Evolutionary conservation across 129 eudicot genomes (phyloP), one percentile per base, ranked within the genome.

Genomic region (Pseudognaphalium luteoalbum): DNA sequence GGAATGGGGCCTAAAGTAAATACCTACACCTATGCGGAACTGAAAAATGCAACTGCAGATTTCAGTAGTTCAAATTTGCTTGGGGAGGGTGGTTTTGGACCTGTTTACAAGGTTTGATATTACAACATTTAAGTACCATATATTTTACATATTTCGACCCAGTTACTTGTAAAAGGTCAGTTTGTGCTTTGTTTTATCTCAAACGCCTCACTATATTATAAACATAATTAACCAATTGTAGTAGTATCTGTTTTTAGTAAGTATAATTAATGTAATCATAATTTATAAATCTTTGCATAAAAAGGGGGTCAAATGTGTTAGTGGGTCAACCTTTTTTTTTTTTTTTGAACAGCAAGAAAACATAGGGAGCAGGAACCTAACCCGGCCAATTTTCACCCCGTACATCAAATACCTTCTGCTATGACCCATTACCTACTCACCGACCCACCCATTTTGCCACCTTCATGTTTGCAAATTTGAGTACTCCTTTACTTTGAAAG

Each of bases 11-110:
- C 83, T 20, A 87, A 78, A 78, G 75, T 85, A 60, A 70, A 81
- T 50, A 87, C 88, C 42, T 81, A 73, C 51, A 71, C 88, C 35
- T 87, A 84, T 72, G 77, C 84, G 6, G 91, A 89, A 71, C 85
- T 89, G 33, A 86, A 34, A 76, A 19, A 81, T 70, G 91, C 95
- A 32, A 90, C 96, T 14, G 64, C 82, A 22, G 92, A 90, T 85
- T 90, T 90, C 77, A 79, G 77, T 72, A 68, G 80, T 39, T 75
- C 87, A 63, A 85, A 90, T 77, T 77, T 83, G 85, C 93, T 90
- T 42, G 96, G 92, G 58, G 92, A 87, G 83, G 96, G 96, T 44
- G 96, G 96, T 51, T 90, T 90, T 85, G 96, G 96, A 70, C 84
- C 87, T 68, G 92, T 87, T 82, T 87, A 77, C 79, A 89, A 85